Evolutionary conservation across 228 moss, liverwort and hornwort genomes (phyloP).

Genomic region (Sphagnum fallax): DNA sequence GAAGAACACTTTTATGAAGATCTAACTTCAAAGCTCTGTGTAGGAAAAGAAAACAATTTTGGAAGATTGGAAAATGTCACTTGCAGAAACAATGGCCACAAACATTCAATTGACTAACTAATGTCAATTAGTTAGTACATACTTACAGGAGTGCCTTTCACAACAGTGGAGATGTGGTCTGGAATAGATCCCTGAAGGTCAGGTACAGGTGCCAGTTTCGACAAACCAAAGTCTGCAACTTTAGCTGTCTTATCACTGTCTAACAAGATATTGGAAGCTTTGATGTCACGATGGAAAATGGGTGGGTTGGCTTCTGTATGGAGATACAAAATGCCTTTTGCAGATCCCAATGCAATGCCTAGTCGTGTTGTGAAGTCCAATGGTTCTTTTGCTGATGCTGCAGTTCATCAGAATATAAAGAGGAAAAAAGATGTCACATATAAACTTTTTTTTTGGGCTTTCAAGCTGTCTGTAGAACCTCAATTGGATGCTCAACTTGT

Average conservation of each 20-base stretch:
- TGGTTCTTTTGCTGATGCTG: background rate
- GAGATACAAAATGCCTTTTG: slow-evolving; percentile 31
- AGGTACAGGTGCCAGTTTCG: slow-evolving; percentile 27
- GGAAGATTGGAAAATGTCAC: too few species aligned
- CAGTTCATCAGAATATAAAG: background rate
- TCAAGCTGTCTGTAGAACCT: too few species aligned
- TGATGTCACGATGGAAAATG: slow-evolving; percentile 39
- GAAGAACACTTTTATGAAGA: too few species aligned
- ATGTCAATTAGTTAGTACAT: background rate
- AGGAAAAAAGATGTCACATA: too few species aligned
- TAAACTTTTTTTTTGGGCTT: too few species aligned
- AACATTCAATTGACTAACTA: too few species aligned
- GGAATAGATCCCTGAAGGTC: slow-evolving; percentile 17
- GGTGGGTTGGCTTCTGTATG: slow-evolving; percentile 36
- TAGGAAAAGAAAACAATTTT: too few species aligned
- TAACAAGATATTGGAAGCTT: slow-evolving; percentile 20
- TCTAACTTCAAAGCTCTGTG: too few species aligned
- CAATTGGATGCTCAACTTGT: too few species aligned
- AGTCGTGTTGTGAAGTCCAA: slow-evolving; percentile 20
- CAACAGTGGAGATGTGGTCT: slow-evolving; percentile 27
- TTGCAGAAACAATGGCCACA: too few species aligned
- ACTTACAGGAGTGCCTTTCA: slow-evolving; percentile 27
- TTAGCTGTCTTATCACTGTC: slow-evolving; percentile 25
- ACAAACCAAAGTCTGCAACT: slow-evolving; percentile 39
- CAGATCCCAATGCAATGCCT: slow-evolving; percentile 29